Evolutionary conservation across 164 flowering plant genomes (phyloP).

Genomic region (Nelumbo lutea): DNA sequence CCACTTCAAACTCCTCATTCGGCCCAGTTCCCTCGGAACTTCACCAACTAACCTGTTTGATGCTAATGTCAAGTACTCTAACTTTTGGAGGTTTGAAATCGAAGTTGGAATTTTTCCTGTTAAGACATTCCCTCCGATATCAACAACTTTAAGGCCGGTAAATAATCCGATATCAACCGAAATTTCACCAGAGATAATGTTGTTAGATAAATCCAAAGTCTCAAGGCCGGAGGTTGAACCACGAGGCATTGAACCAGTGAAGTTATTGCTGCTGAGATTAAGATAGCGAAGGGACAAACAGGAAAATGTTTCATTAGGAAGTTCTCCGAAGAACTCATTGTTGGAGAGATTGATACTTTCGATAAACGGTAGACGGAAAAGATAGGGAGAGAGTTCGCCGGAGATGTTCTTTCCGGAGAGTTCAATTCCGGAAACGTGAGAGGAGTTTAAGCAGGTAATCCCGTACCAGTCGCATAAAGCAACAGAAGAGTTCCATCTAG

Average conservation of each 20-base stretch:
- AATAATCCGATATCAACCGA: slow-evolving; percentile 39
- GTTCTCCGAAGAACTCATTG: slow-evolving; percentile 48
- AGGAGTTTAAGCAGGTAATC: slow-evolving; percentile 42
- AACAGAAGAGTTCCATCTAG: slow-evolving; percentile 45
- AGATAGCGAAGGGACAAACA: slow-evolving; percentile 19
- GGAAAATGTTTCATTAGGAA: slow-evolving; percentile 39
- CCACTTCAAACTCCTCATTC: slow-evolving; percentile 52
- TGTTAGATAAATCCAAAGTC: slow-evolving; percentile 58
- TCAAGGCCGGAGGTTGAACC: slow-evolving; percentile 32
- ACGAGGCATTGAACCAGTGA: slow-evolving; percentile 29
- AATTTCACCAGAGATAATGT: slow-evolving; percentile 53
- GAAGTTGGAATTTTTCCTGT: slow-evolving; percentile 48
- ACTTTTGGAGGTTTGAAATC: slow-evolving; percentile 29
- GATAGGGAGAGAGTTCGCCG: slow-evolving; percentile 35
- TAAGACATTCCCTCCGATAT: slow-evolving; percentile 69
- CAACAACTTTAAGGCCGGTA: slow-evolving; percentile 41
- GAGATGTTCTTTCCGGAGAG: slow-evolving; percentile 64
- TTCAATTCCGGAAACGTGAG: slow-evolving; percentile 41
- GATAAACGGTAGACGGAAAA: slow-evolving; percentile 44
- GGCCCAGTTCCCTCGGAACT: slow-evolving; percentile 47
- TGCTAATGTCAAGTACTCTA: slow-evolving; percentile 53
- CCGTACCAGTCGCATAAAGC: slow-evolving; percentile 62
- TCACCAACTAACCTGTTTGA: slow-evolving; percentile 57
- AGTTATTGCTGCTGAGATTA: slow-evolving; percentile 11
- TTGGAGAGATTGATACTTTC: slow-evolving; percentile 47